These are phyloP conservation scores for Akanthomyces lecanii DNA, from an alignment of 2,329 filamentous ascomycete genomes.

Conservation along the genomic window DNA sequence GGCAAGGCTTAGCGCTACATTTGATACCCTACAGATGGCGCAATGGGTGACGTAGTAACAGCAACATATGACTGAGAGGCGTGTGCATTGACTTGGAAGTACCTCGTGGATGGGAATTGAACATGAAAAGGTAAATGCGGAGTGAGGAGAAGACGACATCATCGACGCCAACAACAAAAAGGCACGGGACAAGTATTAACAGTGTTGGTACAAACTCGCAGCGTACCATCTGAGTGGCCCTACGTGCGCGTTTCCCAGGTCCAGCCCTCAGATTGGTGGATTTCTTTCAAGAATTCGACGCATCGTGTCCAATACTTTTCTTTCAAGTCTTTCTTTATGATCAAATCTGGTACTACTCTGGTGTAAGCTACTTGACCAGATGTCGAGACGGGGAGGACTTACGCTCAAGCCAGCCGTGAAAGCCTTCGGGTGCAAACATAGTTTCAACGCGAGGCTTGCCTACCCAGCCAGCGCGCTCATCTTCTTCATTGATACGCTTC, in stretches of 20 bases:
- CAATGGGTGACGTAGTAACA: background rate
- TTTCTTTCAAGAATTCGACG: conserved; percentile 20
- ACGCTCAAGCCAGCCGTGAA: conserved; percentile 30
- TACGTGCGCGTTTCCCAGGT: background rate
- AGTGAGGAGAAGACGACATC: background rate
- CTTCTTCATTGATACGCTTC: conserved; percentile 29
- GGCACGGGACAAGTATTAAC: no score
- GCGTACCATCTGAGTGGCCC: background rate
- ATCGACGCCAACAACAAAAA: background rate
- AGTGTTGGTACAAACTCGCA: no score
- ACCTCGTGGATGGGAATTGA: background rate
- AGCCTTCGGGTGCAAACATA: conserved; percentile 23
- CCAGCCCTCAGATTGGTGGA: conserved; percentile 9
- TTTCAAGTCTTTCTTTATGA: conserved; percentile 21
- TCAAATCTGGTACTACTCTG: conserved; percentile 21
- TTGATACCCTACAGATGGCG: background rate
- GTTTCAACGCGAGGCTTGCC: conserved; percentile 22
- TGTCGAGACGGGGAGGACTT: conserved; percentile 6
- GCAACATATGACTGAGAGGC: background rate
- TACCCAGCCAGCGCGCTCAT: conserved; percentile 15
- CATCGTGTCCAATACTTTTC: conserved; percentile 19
- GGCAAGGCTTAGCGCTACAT: background rate
- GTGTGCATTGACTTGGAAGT: background rate
- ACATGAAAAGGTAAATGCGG: background rate
- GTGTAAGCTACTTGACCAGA: background rate